Conservation (phyloP, 2,329 filamentous ascomycete genomes). For the Penicillium sclerotiorum region DNA sequence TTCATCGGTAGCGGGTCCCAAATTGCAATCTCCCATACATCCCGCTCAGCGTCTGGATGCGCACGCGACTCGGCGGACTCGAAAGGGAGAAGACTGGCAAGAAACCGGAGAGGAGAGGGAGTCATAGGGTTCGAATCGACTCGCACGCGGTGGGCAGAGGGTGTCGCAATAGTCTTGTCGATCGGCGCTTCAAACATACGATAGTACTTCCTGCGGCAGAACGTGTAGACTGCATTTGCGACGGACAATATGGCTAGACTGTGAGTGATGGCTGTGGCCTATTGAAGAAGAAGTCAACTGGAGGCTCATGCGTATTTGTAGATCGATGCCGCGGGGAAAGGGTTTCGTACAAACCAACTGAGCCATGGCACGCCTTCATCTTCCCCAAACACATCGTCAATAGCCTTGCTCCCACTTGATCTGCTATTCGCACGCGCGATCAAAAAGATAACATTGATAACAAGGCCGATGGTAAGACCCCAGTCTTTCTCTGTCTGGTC, state of each 20-base stretch:
- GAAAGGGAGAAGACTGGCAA: constrained; percentile 68
- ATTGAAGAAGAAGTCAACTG: not conserved
- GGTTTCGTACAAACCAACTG: constrained; percentile 60
- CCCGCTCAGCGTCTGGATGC: constrained; percentile 71
- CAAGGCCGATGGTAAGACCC: constrained; percentile 73
- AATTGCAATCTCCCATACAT: constrained; percentile 92
- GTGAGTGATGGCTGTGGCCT: constrained; percentile 74
- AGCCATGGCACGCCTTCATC: constrained; percentile 66
- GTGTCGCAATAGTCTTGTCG: constrained; percentile 73
- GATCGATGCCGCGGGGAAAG: not conserved
- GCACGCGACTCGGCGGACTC: constrained; percentile 79
- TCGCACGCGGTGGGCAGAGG: constrained; percentile 83
- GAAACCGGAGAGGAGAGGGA: constrained; percentile 75
- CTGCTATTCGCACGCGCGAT: constrained; percentile 78
- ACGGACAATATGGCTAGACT: constrained; percentile 67
- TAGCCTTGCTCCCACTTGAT: constrained; percentile 51
- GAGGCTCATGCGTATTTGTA: not conserved
- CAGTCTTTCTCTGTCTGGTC: constrained; percentile 74
- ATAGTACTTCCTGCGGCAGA: constrained; percentile 81
- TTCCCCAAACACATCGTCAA: constrained; percentile 85
- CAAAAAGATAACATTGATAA: constrained; percentile 77
- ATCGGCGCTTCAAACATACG: constrained; percentile 87
- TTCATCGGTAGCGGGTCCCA: constrained; percentile 92
- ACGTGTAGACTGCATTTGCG: constrained; percentile 78
- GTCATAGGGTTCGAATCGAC: constrained; percentile 80